Evolutionary conservation across 106 monocot species (phyloP).

Genomic region (Allium fistulosum): DNA sequence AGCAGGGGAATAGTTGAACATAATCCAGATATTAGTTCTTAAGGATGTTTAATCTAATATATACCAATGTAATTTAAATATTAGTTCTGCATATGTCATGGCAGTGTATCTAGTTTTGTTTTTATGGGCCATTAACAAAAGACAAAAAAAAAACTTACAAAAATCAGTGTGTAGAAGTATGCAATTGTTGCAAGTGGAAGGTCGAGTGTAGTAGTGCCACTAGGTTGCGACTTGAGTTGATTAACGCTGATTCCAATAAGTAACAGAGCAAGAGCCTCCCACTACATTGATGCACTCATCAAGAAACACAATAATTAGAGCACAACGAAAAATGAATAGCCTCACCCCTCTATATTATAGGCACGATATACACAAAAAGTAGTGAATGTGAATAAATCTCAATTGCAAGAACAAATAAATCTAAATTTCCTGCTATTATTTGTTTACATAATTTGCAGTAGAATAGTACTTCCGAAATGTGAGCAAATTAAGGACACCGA

Average conservation of each 20-base stretch:
- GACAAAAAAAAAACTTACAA: constrained; percentile 24
- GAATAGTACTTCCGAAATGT: background rate
- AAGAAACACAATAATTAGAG: background rate
- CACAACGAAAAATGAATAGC: background rate
- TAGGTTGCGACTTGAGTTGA: constrained; percentile 70
- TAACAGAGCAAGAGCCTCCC: constrained; percentile 97
- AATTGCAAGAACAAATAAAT: background rate
- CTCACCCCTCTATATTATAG: background rate
- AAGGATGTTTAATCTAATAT: no score
- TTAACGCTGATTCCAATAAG: constrained; percentile 98
- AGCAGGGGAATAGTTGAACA: constrained; percentile 1
- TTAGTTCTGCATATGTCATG: background rate
- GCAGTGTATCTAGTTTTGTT: background rate
- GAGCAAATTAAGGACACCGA: background rate
- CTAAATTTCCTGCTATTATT: background rate
- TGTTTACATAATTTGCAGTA: background rate
- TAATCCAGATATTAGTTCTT: background rate
- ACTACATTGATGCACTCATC: constrained; percentile 32
- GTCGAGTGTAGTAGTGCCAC: constrained; percentile 50
- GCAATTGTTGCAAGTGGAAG: constrained; percentile 76
- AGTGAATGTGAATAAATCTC: background rate
- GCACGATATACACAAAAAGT: background rate
- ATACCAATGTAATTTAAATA: no score
- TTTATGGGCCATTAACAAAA: no score
- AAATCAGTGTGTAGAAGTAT: constrained; percentile 72